Conservation (phyloP, 2,329 filamentous ascomycete species). For the Venturiaceae sp. region DNA sequence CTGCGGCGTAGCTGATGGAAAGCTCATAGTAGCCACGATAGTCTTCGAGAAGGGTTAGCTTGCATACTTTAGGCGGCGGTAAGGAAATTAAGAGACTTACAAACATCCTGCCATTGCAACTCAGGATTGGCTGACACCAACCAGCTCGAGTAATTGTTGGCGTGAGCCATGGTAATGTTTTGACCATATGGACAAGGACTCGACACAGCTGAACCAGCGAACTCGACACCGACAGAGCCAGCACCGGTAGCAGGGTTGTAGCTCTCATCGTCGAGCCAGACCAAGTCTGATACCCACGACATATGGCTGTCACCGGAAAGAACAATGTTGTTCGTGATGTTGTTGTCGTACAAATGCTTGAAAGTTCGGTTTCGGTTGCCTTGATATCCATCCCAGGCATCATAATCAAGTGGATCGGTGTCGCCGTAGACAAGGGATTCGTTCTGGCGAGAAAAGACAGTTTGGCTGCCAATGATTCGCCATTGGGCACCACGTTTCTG, state of each 20-base stretch:
- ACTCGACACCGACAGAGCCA: conserved; percentile 38
- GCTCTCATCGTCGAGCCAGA: conserved; percentile 31
- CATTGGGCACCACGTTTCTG: conserved; percentile 43
- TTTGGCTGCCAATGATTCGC: conserved; percentile 61
- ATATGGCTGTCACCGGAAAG: conserved; percentile 62
- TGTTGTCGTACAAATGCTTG: conserved; percentile 54
- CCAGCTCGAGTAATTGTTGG: conserved; percentile 36
- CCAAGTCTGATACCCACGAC: conserved; percentile 44
- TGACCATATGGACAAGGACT: conserved; percentile 42
- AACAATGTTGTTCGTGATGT: conserved; percentile 64
- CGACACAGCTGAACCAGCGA: conserved; percentile 56
- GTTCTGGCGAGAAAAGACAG: conserved; percentile 51
- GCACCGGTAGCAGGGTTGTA: conserved; percentile 29
- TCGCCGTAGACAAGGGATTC: conserved; percentile 34
- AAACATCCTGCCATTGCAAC: conserved; percentile 19
- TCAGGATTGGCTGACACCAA: conserved; percentile 22
- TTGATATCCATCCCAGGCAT: conserved; percentile 57
- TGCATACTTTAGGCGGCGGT: neutral
- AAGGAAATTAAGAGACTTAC: conserved; percentile 21
- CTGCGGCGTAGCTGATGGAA: conserved; percentile 43
- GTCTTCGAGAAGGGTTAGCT: conserved; percentile 21
- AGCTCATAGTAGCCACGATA: conserved; percentile 67
- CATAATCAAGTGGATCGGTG: conserved; percentile 40
- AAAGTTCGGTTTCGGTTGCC: conserved; percentile 64
- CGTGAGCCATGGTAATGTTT: conserved; percentile 44